Evolutionary conservation across 2,329 filamentous ascomycete species (phyloP).

Genomic region (Aspergillus sp.): DNA sequence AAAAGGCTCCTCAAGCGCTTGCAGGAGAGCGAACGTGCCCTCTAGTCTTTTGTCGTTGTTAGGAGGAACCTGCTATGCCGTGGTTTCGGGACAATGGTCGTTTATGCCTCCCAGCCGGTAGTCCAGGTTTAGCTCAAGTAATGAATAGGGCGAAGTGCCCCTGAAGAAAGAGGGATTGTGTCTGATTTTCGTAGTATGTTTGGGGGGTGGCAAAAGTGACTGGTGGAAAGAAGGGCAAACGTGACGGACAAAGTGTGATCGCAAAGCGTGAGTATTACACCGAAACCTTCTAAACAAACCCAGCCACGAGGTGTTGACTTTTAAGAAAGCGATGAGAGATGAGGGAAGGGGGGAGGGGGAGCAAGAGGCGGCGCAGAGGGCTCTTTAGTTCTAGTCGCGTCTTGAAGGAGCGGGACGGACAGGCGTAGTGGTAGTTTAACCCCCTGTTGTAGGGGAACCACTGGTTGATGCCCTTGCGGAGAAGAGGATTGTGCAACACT

Average conservation of each 20-base stretch:
- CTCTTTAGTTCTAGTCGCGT: constrained; percentile 1
- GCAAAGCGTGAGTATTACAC: background rate
- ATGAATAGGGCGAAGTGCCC: background rate
- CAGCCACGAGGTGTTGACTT: background rate
- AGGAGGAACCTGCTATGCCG: background rate
- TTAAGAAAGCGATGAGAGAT: background rate
- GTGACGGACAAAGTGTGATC: background rate
- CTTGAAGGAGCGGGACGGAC: constrained; percentile 2
- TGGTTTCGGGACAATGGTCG: background rate
- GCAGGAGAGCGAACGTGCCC: background rate
- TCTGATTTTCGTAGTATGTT: too few species aligned
- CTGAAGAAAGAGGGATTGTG: background rate
- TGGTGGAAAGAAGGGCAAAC: background rate
- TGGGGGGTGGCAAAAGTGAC: background rate
- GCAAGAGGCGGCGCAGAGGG: background rate
- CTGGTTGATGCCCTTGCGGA: background rate
- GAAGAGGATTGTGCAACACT: background rate
- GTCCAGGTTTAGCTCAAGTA: background rate
- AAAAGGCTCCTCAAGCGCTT: background rate
- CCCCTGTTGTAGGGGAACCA: constrained; percentile 4
- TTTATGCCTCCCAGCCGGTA: background rate
- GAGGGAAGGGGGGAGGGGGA: background rate
- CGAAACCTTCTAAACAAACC: background rate
- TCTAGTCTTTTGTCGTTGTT: background rate
- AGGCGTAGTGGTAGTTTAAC: background rate